Evolutionary conservation across 2,329 filamentous ascomycete genomes (phyloP).

Genomic region (Tolypocladium pustulatum): DNA sequence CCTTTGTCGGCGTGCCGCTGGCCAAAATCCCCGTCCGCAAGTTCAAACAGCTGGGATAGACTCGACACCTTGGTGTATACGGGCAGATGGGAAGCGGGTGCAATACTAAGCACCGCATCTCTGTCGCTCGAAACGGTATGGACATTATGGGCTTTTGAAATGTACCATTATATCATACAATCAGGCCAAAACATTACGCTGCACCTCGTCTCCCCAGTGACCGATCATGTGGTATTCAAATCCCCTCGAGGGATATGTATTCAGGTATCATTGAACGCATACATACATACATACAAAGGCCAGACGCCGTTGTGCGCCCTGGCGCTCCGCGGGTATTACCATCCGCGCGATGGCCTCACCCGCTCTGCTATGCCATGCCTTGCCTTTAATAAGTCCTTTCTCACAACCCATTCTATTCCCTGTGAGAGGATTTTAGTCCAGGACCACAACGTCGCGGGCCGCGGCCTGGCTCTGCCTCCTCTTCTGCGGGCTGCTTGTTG

Average conservation of each 20-base stretch:
- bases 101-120: neutral
- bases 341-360: neutral
- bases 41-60: constrained; percentile 5
- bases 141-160: neutral
- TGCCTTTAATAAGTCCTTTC: neutral
- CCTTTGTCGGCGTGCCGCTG: constrained; percentile 14
- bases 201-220: neutral
- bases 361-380: neutral
- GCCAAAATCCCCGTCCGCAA: constrained; percentile 15
- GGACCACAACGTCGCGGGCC: constrained; percentile 4
- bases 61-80: neutral
- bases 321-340: neutral
- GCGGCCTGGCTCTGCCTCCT: neutral
- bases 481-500: neutral
- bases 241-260: constrained; percentile 1
- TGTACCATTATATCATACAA: neutral
- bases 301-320: neutral
- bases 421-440: constrained; percentile 3
- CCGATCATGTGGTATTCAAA: neutral
- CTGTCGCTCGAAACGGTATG: neutral
- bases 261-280: constrained; percentile 19
- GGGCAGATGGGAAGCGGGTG: neutral
- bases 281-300: neutral
- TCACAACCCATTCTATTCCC: neutral
- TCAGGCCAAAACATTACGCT: neutral